Evolutionary conservation across 257 asterid genomes (phyloP).

Genomic region (Solanum dulcamara): DNA sequence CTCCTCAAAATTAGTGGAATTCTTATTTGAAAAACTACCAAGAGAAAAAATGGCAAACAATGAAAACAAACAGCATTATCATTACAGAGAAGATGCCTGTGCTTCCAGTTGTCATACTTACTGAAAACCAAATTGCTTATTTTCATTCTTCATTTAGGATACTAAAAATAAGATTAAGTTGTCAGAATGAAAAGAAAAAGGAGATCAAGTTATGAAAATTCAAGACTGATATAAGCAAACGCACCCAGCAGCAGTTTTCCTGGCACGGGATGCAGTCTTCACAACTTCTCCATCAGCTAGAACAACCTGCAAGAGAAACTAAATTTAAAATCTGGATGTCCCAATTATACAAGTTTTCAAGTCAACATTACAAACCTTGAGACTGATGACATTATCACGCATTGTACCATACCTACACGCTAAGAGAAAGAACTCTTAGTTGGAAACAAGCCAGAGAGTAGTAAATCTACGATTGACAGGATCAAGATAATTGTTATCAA

Average conservation of each 20-base stretch:
- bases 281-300: conserved; percentile 81
- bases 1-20: background rate
- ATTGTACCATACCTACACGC: conserved; percentile 94
- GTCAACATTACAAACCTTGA: conserved; percentile 55
- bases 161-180: background rate
- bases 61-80: background rate
- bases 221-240: conserved; percentile 9
- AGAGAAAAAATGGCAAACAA: background rate
- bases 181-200: background rate
- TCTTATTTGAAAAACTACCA: background rate
- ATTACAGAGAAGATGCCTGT: background rate
- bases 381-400: conserved; percentile 95
- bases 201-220: background rate
- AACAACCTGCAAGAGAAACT: conserved; percentile 51
- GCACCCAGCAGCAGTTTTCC: conserved; percentile 98
- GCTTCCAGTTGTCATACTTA: background rate
- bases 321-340: conserved; percentile 6
- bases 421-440: conserved; percentile 33
- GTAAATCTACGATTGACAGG: background rate
- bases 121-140: background rate
- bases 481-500: background rate
- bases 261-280: conserved; percentile 94
- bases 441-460: conserved; percentile 6
- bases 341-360: conserved; percentile 1
- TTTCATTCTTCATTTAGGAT: background rate